Base-by-base conservation (phyloP, 768 basidiomycete species). In the Lyophyllum semitale region DNA sequence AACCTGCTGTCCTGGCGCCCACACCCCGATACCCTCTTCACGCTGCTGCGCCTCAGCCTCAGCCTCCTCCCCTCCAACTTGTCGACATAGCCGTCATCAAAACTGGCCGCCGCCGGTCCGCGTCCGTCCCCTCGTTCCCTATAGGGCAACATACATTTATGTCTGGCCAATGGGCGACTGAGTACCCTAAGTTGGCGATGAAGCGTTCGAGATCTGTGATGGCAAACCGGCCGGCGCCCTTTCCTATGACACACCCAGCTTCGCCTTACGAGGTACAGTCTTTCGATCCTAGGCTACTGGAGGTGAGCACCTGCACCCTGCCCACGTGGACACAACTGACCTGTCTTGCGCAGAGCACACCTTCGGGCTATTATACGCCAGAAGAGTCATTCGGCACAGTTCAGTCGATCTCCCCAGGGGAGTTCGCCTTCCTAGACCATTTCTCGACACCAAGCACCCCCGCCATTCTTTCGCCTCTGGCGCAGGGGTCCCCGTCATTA, bases 401-500 rank as follows among this genome's bases (percentile, higher is more conserved):
- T 25, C 56, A 49, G 13, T 48, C 57, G 13, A 25, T 48, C 54
- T 60, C 46, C 48, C 60, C 18, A 13, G 40, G 30, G 29, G 40
- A 51, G 27, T 59, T 48, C 45, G 42, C 37, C 41, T 59, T 62
- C 2, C 55, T 48, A 41, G 42, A 64, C 50, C 27, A 55, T 17
- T 53, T 32, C 27, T 58, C 64, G 8, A 29, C 58, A 23, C 43
- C 43, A 23, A 44, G 45, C 44, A 33, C 63, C 51, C 58, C 53
- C 7, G 48, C 44, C 53, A 33, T 40, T 30, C n/a, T 57, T 22
- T 68, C 73, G 25, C 70, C 74, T 2, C 58, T 72, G 41, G 58
- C 63, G 45, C 62, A 67, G n/a, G 58, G 68, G 33, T 60, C 71
- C 29, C 76, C 77, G 4, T 75, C 78, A n/a, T 63, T 79, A 35